Evolutionary conservation across 2,329 filamentous ascomycete genomes (phyloP).

Genomic region (Paradendryphiella salina): DNA sequence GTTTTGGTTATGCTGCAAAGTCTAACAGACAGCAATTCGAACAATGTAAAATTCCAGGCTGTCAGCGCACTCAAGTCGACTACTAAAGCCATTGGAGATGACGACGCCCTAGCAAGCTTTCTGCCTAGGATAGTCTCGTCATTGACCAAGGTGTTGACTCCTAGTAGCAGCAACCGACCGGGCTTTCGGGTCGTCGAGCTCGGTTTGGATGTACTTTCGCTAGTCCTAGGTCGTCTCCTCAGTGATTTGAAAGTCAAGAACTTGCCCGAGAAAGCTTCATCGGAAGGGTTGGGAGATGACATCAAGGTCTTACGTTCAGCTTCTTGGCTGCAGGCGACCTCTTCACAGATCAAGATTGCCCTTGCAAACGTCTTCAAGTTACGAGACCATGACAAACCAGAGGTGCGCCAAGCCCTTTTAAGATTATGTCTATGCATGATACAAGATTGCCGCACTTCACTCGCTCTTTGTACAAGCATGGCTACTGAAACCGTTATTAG

Average conservation of each 20-base stretch:
- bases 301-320: slow-evolving; percentile 49
- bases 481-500: slow-evolving; percentile 81
- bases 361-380: slow-evolving; percentile 76
- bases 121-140: slow-evolving; percentile 85
- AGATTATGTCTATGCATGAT: slow-evolving; percentile 73
- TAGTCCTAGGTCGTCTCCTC: slow-evolving; percentile 51
- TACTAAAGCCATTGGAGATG: slow-evolving; percentile 67
- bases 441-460: slow-evolving; percentile 74
- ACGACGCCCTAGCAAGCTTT: slow-evolving; percentile 78
- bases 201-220: slow-evolving; percentile 62
- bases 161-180: slow-evolving; percentile 64
- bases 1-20: slow-evolving; percentile 79
- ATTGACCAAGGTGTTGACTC: slow-evolving; percentile 73
- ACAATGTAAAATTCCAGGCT: slow-evolving; percentile 72
- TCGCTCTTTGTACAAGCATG: slow-evolving; percentile 69
- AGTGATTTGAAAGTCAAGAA: slow-evolving; percentile 49
- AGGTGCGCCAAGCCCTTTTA: slow-evolving; percentile 70
- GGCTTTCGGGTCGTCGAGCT: slow-evolving; percentile 66
- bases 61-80: slow-evolving; percentile 66
- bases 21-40: slow-evolving; percentile 65
- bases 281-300: slow-evolving; percentile 13
- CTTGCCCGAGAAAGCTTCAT: slow-evolving; percentile 23
- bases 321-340: slow-evolving; percentile 79
- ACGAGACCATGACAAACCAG: slow-evolving; percentile 67
- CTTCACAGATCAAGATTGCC: slow-evolving; percentile 79